Base-by-base conservation (phyloP, 1,284 basidiomycete genomes). In the Apiotrichum sp. region DNA sequence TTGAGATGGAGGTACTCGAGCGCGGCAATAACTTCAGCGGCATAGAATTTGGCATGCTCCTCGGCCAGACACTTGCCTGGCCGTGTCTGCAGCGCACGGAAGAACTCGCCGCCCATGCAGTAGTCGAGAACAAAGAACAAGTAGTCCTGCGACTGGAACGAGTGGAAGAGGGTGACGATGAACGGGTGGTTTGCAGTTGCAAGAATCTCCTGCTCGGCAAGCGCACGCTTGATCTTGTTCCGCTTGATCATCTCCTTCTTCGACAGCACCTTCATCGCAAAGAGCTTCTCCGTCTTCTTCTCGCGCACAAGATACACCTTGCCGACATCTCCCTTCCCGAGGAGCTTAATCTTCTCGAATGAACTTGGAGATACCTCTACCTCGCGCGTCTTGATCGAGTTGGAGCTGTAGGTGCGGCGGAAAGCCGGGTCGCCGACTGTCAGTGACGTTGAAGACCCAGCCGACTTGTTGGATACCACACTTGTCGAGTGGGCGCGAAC, bases 51-150 rank as follows among this genome's bases (percentile, higher is more conserved):
- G 36, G 95, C 89, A 41, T 90, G 92, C 62, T 97, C 93, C 78
- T 98, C 96, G 32, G 89, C 79, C 16, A 99, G 82, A 75, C 96
- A 98, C 73, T 95, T 98, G 46, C 91, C 93, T 3, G 95, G 96
- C 58, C 92, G 82, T 45, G 89, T 91, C 75, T 97, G 93, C 62
- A 97, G 78, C 9, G 95, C 93, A 36, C 96, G 86, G 82, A 99
- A 98, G 79, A 98, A 98, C 74, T 98, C 95, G 59, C 95, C 95
- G 43, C 95, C 95, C 88, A 96, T 95, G 79, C 96, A 98, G 78
- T 98, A 98, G 55, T 95, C 93, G 86, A 96, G 93, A 78, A 92
- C 96, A 75, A 96, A 93, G 77, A 96, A 97, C 35, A 97, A 83
- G 76, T 93, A 95, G 61, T 90, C 88, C 65, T 92, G 88, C n/a